Conservation (phyloP, 2,329 filamentous ascomycete species). For the Trichoderma oligosporum region DNA sequence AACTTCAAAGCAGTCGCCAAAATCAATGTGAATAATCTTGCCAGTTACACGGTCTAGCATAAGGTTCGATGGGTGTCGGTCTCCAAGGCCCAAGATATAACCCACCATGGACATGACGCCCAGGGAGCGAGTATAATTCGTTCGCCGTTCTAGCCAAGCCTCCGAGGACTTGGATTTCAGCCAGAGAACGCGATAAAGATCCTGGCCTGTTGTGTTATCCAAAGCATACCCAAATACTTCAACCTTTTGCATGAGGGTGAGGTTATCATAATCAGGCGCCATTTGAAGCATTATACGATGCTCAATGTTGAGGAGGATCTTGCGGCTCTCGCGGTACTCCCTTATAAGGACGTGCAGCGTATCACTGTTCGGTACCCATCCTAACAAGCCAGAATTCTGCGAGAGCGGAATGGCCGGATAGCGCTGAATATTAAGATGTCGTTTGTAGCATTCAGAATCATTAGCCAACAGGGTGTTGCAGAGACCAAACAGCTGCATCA, state of each 20-base stretch:
- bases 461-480: slow-evolving; percentile 93
- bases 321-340: slow-evolving; percentile 93
- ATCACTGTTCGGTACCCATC: slow-evolving; percentile 97
- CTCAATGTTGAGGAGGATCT: slow-evolving; percentile 98
- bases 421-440: slow-evolving; percentile 91
- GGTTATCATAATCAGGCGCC: slow-evolving; percentile 97
- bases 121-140: slow-evolving; percentile 96
- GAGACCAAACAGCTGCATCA: slow-evolving; percentile 98
- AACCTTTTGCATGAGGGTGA: slow-evolving; percentile 99
- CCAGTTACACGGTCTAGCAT: slow-evolving; percentile 95
- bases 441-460: slow-evolving; percentile 94
- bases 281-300: slow-evolving; percentile 99
- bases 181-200: slow-evolving; percentile 96
- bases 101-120: slow-evolving; percentile 99
- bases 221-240: slow-evolving; percentile 99
- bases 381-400: slow-evolving; percentile 89
- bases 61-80: slow-evolving; percentile 95
- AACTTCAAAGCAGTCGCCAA: slow-evolving; percentile 98
- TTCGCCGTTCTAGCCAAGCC: slow-evolving; percentile 93
- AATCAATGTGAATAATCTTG: slow-evolving; percentile 98
- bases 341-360: slow-evolving; percentile 94
- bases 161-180: slow-evolving; percentile 98
- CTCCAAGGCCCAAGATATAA: slow-evolving; percentile 93
- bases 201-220: slow-evolving; percentile 98
- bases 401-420: slow-evolving; percentile 97